These are phyloP conservation scores for Ettlia oleoabundans DNA, from an alignment of 139 green algal genomes.

Conservation along the genomic window DNA sequence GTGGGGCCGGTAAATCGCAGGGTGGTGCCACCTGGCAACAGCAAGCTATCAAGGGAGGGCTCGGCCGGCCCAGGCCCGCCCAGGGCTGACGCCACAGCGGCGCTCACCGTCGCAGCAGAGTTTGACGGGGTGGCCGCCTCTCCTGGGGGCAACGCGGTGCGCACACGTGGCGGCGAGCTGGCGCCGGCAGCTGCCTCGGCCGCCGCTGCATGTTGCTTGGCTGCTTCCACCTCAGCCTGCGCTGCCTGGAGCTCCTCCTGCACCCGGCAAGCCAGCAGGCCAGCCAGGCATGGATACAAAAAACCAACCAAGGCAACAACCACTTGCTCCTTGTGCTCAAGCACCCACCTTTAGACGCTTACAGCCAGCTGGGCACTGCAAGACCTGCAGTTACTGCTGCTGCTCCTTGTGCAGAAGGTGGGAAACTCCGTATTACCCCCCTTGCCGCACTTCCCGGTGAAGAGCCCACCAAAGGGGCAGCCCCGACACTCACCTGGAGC, in stretches of 20 bases:
- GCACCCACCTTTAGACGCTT: too few relatives aligned
- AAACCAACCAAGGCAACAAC: too few relatives aligned
- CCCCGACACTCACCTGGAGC: too few relatives aligned
- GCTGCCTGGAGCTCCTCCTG: not conserved
- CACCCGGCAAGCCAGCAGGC: too few relatives aligned
- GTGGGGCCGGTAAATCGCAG: conserved; percentile 24
- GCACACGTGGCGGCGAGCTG: not conserved
- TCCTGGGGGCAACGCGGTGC: not conserved
- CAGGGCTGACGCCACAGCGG: conserved; percentile 7
- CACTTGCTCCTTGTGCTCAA: too few relatives aligned
- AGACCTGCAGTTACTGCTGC: too few relatives aligned
- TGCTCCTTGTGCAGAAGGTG: too few relatives aligned
- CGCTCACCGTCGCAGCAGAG: not conserved
- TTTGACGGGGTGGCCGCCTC: not conserved
- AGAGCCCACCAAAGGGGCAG: too few relatives aligned
- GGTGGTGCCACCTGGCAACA: conserved; percentile 28
- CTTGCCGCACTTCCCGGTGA: too few relatives aligned
- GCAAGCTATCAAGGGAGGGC: not conserved
- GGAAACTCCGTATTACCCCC: too few relatives aligned
- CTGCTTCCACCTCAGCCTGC: not conserved
- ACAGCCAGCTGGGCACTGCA: too few relatives aligned
- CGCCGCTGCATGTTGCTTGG: not conserved
- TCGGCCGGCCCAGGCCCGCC: not conserved
- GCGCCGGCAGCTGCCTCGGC: not conserved
- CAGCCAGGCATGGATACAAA: too few relatives aligned